Conservation (phyloP, 805 yeast species). For the Saccharomyces mikatae region DNA sequence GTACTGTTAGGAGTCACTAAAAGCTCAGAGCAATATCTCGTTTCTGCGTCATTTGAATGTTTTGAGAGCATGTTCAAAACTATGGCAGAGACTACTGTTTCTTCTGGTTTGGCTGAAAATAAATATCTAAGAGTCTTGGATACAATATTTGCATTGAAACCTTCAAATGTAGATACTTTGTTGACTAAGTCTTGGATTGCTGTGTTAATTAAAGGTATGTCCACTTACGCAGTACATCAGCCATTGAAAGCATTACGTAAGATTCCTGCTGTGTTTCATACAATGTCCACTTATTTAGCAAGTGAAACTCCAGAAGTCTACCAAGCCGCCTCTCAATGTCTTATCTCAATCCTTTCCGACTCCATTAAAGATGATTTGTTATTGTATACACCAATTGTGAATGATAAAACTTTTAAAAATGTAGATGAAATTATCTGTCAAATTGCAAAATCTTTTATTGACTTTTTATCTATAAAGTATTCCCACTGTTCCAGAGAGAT, state of each 20-base stretch:
- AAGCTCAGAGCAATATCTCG: slow-evolving; percentile 75
- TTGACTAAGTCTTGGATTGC: slow-evolving; percentile 94
- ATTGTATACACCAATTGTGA: slow-evolving; percentile 48
- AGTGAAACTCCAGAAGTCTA: slow-evolving; percentile 60
- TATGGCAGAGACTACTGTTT: slow-evolving; percentile 31
- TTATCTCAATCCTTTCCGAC: slow-evolving; percentile 67
- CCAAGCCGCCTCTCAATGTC: slow-evolving; percentile 76
- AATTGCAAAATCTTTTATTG: slow-evolving; percentile 48
- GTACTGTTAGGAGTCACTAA: slow-evolving; percentile 65
- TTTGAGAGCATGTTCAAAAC: slow-evolving; percentile 36
- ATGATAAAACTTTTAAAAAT: slow-evolving; percentile 44
- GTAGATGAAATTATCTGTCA: slow-evolving; percentile 47
- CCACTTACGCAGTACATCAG: slow-evolving; percentile 46
- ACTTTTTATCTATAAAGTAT: slow-evolving; percentile 62
- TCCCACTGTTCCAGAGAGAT: slow-evolving; percentile 70
- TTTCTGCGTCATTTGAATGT: slow-evolving; percentile 74
- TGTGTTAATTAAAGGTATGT: slow-evolving; percentile 75
- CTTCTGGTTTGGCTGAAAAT: slow-evolving; percentile 50
- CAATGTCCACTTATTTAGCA: slow-evolving; percentile 55
- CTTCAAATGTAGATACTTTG: slow-evolving; percentile 73
- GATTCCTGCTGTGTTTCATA: slow-evolving; percentile 48
- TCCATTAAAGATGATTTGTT: slow-evolving; percentile 55
- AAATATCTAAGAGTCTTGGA: slow-evolving; percentile 58
- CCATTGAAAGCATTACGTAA: slow-evolving; percentile 45
- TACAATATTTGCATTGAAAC: slow-evolving; percentile 70